Evolutionary conservation across 768 basidiomycete genomes (phyloP), one percentile per base, ranked within the genome.

Genomic region (Tylopilus sp.): DNA sequence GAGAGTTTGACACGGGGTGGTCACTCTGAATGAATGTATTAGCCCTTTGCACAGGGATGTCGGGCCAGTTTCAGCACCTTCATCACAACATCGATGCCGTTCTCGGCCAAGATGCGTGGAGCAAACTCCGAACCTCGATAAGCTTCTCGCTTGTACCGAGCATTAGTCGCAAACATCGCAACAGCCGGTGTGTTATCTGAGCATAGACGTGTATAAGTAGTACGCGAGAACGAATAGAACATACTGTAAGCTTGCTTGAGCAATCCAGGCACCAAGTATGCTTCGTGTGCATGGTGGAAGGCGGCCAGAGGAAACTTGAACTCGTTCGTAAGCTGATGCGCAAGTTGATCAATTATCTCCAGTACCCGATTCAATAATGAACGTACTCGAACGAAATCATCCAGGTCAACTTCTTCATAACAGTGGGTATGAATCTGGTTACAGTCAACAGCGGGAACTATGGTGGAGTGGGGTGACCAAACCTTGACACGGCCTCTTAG

Each of bases 251-350:
- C 81, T 66, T 79, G 73, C 69, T 92, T 95, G 54, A 98, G 71
- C 4, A 87, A 70, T 21, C 82, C 81, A 1, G 93, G 90, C 21
- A 94, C 86, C n/a, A 97, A 78, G 70, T 91, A 97, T 1, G 91
- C 82, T 66, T 95, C 92, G 48, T 91, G 85, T 8, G 92, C 94
- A 62, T 91, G 87, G 61, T 94, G 91, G 63, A 94, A 83, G 6
- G 89, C 86, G 6, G 87, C 81, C 25, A 94, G 75, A 2, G 82
- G 78, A 63, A 92, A 93, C 59, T 91, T 72, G 75, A 95, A 98
- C 69, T 97, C 94, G 64, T 95, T 90, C 31, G 90, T 83, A 44
- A 97, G 76, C 82, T 93, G n/a, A 25, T 8, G 40, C 25, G 35
- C 7, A 31, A 45, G 43, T 53, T 18, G n/a, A 17, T 49, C 31